Evolutionary conservation across 306 rosid species (phyloP).

Genomic region (Purshia tridentata): DNA sequence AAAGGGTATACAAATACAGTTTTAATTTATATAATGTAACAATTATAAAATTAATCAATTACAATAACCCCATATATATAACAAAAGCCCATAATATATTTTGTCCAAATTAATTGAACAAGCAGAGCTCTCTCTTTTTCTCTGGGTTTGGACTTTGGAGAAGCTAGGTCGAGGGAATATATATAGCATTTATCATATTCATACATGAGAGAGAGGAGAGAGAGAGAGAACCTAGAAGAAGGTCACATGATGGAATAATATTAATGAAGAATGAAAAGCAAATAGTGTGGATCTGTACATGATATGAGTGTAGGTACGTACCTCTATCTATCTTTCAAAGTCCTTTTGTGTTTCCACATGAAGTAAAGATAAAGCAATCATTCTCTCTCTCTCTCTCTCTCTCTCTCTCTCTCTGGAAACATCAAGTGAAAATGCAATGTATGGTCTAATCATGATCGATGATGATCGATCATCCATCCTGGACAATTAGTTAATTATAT

Average conservation of each 20-base stretch:
- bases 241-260: conserved; percentile 33
- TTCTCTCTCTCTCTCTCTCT: too few species aligned
- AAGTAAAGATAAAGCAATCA: conserved; percentile 40
- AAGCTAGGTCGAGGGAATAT: conserved; percentile 41
- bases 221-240: conserved; percentile 38
- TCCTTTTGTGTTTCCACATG: conserved; percentile 26
- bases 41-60: not conserved
- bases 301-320: not conserved
- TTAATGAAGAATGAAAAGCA: conserved; percentile 20
- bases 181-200: conserved; percentile 35
- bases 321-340: not conserved
- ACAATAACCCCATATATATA: too few species aligned
- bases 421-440: not conserved
- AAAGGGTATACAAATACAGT: too few species aligned
- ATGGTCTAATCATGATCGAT: conserved; percentile 12
- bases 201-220: not conserved
- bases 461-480: not conserved
- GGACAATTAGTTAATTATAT: not conserved
- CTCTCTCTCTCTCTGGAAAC: not conserved
- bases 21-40: too few species aligned
- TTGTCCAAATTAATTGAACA: not conserved
- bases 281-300: not conserved
- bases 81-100: not conserved
- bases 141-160: conserved; percentile 19
- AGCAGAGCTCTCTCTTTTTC: not conserved